Percentiles rank a stretch among this genome's conserved stretches.
phyloP scores from a whole-genome alignment of 2,329 filamentous ascomycete genomes.

The Tolypocladium inflatum region DNA sequence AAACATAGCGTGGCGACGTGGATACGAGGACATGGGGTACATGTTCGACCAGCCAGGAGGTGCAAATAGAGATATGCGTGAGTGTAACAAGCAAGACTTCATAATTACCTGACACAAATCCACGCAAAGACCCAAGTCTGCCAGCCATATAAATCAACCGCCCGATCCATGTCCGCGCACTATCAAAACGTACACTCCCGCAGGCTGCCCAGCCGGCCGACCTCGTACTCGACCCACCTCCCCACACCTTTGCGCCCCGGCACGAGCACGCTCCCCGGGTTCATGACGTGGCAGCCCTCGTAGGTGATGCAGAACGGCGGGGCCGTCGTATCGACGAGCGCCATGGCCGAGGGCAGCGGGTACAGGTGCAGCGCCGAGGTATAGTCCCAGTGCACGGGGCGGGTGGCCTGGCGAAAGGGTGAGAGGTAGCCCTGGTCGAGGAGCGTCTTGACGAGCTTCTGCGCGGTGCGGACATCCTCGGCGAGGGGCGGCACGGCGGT shows the following conservation, averaged over 20 bases:
- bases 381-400: constrained; percentile 88
- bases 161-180: not conserved
- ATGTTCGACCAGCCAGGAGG: not conserved
- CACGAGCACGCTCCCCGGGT: constrained; percentile 71
- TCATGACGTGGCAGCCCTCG: constrained; percentile 92
- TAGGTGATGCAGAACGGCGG: constrained; percentile 83
- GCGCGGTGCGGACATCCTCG: constrained; percentile 49
- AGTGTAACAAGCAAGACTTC: not conserved
- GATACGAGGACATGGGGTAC: not conserved
- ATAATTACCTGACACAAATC: not conserved
- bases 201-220: constrained; percentile 51
- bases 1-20: not conserved
- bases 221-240: constrained; percentile 82
- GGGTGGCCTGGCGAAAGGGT: constrained; percentile 70
- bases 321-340: constrained; percentile 73
- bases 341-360: constrained; percentile 74
- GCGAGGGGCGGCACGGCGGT: constrained; percentile 12
- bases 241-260: constrained; percentile 58
- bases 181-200: constrained; percentile 51
- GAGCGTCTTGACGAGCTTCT: constrained; percentile 80
- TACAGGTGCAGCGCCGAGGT: constrained; percentile 70
- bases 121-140: not conserved
- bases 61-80: not conserved
- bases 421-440: constrained; percentile 84
- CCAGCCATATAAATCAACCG: not conserved